Conservation (phyloP, 495 filamentous ascomycete species). For the Penicillium egyptiacum region DNA sequence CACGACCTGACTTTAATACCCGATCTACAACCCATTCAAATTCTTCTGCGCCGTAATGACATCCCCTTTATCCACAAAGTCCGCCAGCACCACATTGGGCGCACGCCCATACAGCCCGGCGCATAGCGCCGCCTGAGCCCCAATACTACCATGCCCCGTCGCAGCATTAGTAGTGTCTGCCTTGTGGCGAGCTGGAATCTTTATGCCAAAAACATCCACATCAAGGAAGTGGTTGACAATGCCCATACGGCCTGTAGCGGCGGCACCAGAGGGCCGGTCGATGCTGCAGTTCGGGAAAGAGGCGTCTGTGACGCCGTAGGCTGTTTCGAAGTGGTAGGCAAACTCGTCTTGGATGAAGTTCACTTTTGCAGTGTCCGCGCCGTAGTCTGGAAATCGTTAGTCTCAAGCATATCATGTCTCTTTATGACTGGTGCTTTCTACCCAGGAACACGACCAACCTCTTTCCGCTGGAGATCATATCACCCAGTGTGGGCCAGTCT, state of each 20-base stretch:
- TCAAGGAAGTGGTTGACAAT: slow-evolving; percentile 53
- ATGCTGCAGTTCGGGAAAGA: slow-evolving; percentile 56
- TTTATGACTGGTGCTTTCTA: slow-evolving; percentile 13
- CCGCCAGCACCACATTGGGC: slow-evolving; percentile 63
- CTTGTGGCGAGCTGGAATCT: slow-evolving; percentile 55
- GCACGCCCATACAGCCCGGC: slow-evolving; percentile 50
- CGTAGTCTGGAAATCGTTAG: slow-evolving; percentile 37
- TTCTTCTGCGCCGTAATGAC: slow-evolving; percentile 55
- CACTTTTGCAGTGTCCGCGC: slow-evolving; percentile 46
- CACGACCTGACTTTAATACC: neutral
- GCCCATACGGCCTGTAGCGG: slow-evolving; percentile 54
- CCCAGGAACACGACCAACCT: slow-evolving; percentile 65
- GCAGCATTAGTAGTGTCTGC: slow-evolving; percentile 58
- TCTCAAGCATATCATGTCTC: neutral
- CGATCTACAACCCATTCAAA: slow-evolving; percentile 55
- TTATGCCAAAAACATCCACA: slow-evolving; percentile 44
- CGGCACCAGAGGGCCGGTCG: slow-evolving; percentile 55
- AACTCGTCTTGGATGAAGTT: slow-evolving; percentile 72
- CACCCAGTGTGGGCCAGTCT: slow-evolving; percentile 63
- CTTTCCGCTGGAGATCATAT: slow-evolving; percentile 58
- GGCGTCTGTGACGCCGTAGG: slow-evolving; percentile 58
- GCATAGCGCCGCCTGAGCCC: slow-evolving; percentile 56
- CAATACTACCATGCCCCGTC: slow-evolving; percentile 55
- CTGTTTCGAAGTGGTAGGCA: slow-evolving; percentile 68
- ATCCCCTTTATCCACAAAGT: slow-evolving; percentile 66